Evolutionary conservation across 805 yeast genomes (phyloP), one percentile per base, ranked within the genome.

Genomic region (Ogataea wickerhamii): DNA sequence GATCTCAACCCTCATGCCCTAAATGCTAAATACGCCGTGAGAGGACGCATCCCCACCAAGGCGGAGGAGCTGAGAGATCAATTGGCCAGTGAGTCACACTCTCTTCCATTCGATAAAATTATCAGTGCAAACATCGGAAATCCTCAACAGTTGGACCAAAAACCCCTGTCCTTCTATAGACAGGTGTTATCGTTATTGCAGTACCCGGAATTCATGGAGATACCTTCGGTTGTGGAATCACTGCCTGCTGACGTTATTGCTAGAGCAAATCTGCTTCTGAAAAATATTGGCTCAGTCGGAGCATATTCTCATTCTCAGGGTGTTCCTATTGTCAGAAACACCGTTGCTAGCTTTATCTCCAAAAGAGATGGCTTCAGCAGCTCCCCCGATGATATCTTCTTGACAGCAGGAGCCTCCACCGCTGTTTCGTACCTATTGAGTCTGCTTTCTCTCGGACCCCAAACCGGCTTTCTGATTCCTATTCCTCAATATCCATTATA

Each of bases 401-500:
- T 94, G 49, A 88, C 97, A 10, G 80, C 85, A 4, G 98, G 99
- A 52, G 98, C 98, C 2, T 89, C 98, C 10, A 76, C 89, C 18
- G 97, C 95, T 1, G 98, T 91, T n/a, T 71, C 79, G 37, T 79
- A 83, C 51, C 66, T 93, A 42, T 66, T 93, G 38, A 80, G 81
- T 35, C 71, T 89, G 20, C 63, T 93, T 14, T 73, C 93, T 4
- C 61, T 70, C 26, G 87, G 87, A 27, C 74, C 73, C 28, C 63
- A 76, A 40, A 73, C 93, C 3, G 95, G 95, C 74, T 85, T 69
- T 56, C 65, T 94, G 63, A 88, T 93, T 48, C 99, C 99, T 22
- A 91, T 93, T 50, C 99, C 99, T 11, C 98, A 93, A 67, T 93
- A 93, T 60, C 99, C 99, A 3, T 73, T 93, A 43, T 93, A 93